Evolutionary conservation across 2,329 filamentous ascomycete genomes (phyloP).

Genomic region (Microsporum audouinii): DNA sequence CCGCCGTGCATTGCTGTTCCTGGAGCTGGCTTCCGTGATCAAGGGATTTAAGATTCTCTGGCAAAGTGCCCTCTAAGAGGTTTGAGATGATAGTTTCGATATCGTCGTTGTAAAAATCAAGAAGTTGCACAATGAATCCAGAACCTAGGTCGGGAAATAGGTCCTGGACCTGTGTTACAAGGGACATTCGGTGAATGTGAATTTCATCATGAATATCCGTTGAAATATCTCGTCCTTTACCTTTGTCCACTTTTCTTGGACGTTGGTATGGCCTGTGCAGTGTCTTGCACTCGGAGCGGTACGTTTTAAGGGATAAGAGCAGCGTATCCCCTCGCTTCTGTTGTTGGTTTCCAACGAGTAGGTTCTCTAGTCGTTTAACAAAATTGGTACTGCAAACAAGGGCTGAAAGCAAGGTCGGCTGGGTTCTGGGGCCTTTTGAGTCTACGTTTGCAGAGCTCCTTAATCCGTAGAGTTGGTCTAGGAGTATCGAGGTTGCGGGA

Average conservation of each 20-base stretch:
- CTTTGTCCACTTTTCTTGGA: constrained; percentile 29
- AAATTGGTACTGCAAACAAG: constrained; percentile 71
- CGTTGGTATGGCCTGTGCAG: constrained; percentile 35
- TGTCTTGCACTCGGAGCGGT: constrained; percentile 28
- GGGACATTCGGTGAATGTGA: constrained; percentile 70
- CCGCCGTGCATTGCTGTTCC: constrained; percentile 21
- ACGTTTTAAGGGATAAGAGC: constrained; percentile 28
- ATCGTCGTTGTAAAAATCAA: constrained; percentile 68
- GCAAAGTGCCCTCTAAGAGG: constrained; percentile 65
- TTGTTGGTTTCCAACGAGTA: constrained; percentile 19
- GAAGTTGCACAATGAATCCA: constrained; percentile 64
- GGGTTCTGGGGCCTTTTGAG: constrained; percentile 28
- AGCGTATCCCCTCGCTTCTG: constrained; percentile 35
- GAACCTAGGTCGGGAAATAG: constrained; percentile 80
- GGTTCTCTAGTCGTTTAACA: constrained; percentile 37
- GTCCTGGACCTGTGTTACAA: constrained; percentile 84
- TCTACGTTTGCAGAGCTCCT: constrained; percentile 60
- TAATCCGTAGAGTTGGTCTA: constrained; percentile 73
- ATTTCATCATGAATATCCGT: constrained; percentile 36
- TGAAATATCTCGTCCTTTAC: constrained; percentile 28
- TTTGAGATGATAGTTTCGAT: constrained; percentile 70
- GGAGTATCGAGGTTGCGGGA: constrained; percentile 61
- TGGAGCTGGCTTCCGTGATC: constrained; percentile 42
- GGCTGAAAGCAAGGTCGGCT: constrained; percentile 61
- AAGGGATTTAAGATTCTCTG: constrained; percentile 49